These are phyloP conservation scores for Pestalotiopsis sp. DNA, from an alignment of 2,329 filamentous ascomycete species.

Conservation along the genomic window DNA sequence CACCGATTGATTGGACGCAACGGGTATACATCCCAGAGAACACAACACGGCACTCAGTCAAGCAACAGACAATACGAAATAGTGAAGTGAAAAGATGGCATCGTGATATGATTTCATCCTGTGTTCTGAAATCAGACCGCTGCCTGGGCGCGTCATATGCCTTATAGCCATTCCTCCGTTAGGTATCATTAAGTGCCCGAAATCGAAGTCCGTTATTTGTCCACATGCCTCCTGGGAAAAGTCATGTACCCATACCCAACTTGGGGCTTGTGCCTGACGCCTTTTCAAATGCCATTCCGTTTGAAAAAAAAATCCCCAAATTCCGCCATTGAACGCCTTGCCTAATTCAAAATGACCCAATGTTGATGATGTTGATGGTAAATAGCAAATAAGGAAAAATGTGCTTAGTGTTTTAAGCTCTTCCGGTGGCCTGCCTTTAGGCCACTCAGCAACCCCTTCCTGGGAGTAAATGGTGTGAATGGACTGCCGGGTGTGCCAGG, in stretches of 20 bases:
- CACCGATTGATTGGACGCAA: not conserved
- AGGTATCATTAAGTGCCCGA: slow-evolving; percentile 12
- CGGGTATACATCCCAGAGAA: not conserved
- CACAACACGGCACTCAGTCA: not conserved
- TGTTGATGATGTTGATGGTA: not conserved
- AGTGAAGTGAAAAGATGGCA: not conserved
- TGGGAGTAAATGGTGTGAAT: slow-evolving; percentile 14
- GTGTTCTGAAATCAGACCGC: not conserved
- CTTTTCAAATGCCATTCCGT: slow-evolving; percentile 2
- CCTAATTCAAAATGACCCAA: not conserved
- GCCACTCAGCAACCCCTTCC: slow-evolving; percentile 36
- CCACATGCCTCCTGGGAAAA: not conserved
- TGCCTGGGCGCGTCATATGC: not conserved
- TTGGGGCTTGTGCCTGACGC: not conserved
- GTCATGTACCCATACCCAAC: slow-evolving; percentile 8
- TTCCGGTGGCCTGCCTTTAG: slow-evolving; percentile 38
- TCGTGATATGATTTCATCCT: slow-evolving; percentile 12
- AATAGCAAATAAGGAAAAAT: not conserved
- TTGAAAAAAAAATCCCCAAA: not conserved
- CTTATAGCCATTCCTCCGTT: not conserved
- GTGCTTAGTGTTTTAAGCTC: slow-evolving; percentile 38
- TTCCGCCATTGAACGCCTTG: not conserved
- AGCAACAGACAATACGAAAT: not conserved
- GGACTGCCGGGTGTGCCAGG: not conserved
- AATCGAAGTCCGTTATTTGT: not conserved